Evolutionary conservation across 1,139 yeast genomes (phyloP).

Genomic region (Blastobotrys raffinosifermentans): DNA sequence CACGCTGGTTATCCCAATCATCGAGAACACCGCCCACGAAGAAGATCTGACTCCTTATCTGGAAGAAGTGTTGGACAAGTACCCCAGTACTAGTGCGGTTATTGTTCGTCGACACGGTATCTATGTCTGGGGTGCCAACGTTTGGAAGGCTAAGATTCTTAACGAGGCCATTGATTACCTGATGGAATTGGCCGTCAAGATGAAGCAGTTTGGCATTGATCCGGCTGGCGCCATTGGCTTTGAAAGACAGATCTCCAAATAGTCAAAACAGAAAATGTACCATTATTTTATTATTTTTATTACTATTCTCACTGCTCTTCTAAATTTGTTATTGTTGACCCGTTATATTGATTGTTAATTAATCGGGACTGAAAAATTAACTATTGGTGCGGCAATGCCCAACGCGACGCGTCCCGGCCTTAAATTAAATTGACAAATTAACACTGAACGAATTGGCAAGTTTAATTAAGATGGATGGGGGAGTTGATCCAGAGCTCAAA

Average conservation of each 20-base stretch:
- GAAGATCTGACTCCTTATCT: constrained; percentile 68
- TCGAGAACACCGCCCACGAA: constrained; percentile 85
- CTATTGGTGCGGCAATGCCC: too few species aligned
- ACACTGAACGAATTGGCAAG: too few species aligned
- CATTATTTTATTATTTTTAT: too few species aligned
- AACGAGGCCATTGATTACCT: constrained; percentile 91
- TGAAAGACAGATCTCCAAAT: constrained; percentile 15
- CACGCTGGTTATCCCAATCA: constrained; percentile 76
- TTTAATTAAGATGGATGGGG: too few species aligned
- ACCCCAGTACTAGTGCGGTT: constrained; percentile 80
- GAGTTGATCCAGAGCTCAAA: constrained; percentile 38
- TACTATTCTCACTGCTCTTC: too few species aligned
- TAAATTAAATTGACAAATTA: too few species aligned
- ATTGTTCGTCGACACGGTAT: constrained; percentile 91
- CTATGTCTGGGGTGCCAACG: constrained; percentile 90
- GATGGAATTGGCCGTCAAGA: constrained; percentile 76
- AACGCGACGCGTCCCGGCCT: too few species aligned
- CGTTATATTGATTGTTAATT: too few species aligned
- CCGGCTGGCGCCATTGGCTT: constrained; percentile 26
- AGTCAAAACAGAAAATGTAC: too few species aligned
- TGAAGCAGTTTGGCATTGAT: constrained; percentile 40
- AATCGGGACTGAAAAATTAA: too few species aligned
- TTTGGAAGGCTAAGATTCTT: constrained; percentile 88
- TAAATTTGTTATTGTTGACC: too few species aligned
- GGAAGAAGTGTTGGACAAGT: constrained; percentile 53